These are phyloP conservation scores for Laguncularia racemosa DNA, from an alignment of 345 rosid genomes.

Conservation along the genomic window DNA sequence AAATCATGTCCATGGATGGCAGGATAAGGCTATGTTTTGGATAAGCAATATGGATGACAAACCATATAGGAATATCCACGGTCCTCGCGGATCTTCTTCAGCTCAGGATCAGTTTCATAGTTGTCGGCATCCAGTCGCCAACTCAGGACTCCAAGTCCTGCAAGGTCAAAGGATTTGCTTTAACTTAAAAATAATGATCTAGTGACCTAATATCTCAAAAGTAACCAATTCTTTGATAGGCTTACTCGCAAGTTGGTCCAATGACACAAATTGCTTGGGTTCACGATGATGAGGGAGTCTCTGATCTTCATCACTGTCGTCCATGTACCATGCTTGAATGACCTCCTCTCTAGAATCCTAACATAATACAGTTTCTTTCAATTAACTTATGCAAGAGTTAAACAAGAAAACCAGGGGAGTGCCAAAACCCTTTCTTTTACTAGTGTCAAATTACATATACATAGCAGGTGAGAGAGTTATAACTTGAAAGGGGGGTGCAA, in stretches of 20 bases:
- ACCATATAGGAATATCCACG: conserved; percentile 94
- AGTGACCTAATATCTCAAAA: conserved; percentile 1
- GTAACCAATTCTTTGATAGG: background rate
- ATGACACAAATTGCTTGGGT: conserved; percentile 68
- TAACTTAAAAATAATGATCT: background rate
- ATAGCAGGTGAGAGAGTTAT: too few species aligned
- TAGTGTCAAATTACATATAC: too few species aligned
- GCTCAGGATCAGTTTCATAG: conserved; percentile 75
- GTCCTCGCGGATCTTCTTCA: conserved; percentile 80
- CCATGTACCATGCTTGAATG: conserved; percentile 92
- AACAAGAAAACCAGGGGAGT: background rate
- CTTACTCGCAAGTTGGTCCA: conserved; percentile 67
- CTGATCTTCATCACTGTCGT: conserved; percentile 77
- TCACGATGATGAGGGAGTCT: conserved; percentile 85
- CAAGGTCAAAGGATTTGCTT: conserved; percentile 9
- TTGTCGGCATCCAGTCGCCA: conserved; percentile 90
- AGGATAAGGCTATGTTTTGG: too few species aligned
- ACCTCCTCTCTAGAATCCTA: conserved; percentile 71
- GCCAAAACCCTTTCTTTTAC: too few species aligned
- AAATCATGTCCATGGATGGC: too few species aligned
- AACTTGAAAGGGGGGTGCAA: too few species aligned
- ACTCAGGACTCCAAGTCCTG: conserved; percentile 86
- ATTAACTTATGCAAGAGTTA: background rate
- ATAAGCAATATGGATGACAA: conserved; percentile 6
- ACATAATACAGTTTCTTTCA: background rate